Conservation (phyloP, 2,329 filamentous ascomycete genomes). For the Cordyceps pruinosa region DNA sequence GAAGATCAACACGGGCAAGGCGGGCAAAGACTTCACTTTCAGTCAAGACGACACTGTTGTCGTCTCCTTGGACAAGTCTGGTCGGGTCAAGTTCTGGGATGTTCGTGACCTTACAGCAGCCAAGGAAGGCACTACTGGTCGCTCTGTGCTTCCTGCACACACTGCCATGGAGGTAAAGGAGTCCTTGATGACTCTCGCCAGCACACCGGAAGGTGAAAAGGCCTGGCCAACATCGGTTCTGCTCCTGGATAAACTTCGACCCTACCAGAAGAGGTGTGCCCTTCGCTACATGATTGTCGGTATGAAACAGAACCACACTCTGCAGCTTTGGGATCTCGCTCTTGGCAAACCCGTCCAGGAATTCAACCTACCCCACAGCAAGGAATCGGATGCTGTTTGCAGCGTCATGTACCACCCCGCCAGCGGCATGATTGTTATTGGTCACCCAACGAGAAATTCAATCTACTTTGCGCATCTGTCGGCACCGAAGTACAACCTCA, state of each 20-base stretch:
- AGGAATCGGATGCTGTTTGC: conserved; percentile 96
- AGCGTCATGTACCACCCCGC: conserved; percentile 90
- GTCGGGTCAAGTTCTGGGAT: conserved; percentile 97
- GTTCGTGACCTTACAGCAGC: conserved; percentile 66
- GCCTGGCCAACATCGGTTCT: conserved; percentile 95
- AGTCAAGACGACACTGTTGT: conserved; percentile 94
- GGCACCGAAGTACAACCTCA: conserved; percentile 83
- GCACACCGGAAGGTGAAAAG: conserved; percentile 82
- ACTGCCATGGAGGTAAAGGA: conserved; percentile 71
- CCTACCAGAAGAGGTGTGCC: conserved; percentile 83
- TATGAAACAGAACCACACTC: conserved; percentile 97
- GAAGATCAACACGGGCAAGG: conserved; percentile 95
- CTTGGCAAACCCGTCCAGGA: conserved; percentile 95
- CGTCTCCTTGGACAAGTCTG: conserved; percentile 93
- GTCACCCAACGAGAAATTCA: conserved; percentile 93
- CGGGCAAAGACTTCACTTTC: conserved; percentile 96
- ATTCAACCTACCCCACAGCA: conserved; percentile 90
- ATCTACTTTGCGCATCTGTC: conserved; percentile 96
- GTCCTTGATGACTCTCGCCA: conserved; percentile 79
- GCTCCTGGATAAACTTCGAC: conserved; percentile 91
- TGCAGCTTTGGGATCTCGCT: conserved; percentile 96
- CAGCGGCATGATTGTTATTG: conserved; percentile 89
- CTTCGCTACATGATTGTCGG: conserved; percentile 94
- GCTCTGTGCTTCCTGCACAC: conserved; percentile 46
- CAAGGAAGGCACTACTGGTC: conserved; percentile 44